phyloP scores from a whole-genome alignment of 441 rosid genomes.

The Bocquillonia castaneifolia region DNA sequence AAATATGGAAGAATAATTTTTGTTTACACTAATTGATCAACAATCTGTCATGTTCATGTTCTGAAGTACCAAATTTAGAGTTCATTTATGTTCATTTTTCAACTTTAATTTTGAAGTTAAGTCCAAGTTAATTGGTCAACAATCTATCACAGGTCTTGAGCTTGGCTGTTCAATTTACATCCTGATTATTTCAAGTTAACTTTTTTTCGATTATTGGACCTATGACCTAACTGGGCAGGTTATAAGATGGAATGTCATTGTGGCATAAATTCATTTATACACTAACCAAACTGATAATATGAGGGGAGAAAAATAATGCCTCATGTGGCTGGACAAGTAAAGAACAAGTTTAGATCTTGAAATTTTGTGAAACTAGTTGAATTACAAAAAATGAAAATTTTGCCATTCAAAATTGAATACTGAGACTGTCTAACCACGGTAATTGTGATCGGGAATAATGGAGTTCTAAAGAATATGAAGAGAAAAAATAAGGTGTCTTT shows the following conservation, averaged over 20 bases:
- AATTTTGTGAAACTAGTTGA: background rate
- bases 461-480: too few relatives aligned
- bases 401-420: background rate
- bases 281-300: background rate
- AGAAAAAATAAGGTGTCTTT: background rate
- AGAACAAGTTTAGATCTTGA: background rate
- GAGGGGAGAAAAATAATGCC: background rate
- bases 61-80: background rate
- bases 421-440: too few relatives aligned
- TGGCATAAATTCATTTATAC: background rate
- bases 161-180: background rate
- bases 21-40: background rate
- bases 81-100: background rate
- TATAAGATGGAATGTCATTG: background rate
- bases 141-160: background rate
- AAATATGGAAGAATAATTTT: background rate
- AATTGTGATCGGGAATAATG: too few relatives aligned
- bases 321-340: background rate
- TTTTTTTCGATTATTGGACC: background rate
- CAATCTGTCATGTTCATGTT: background rate
- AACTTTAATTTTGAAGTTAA: conserved; percentile 1
- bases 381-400: background rate
- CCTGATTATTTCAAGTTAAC: background rate
- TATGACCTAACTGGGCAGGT: background rate
- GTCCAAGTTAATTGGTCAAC: background rate